Evolutionary conservation across 129 eudicot species (phyloP).

Genomic region (Centrapalus pauciflorus): DNA sequence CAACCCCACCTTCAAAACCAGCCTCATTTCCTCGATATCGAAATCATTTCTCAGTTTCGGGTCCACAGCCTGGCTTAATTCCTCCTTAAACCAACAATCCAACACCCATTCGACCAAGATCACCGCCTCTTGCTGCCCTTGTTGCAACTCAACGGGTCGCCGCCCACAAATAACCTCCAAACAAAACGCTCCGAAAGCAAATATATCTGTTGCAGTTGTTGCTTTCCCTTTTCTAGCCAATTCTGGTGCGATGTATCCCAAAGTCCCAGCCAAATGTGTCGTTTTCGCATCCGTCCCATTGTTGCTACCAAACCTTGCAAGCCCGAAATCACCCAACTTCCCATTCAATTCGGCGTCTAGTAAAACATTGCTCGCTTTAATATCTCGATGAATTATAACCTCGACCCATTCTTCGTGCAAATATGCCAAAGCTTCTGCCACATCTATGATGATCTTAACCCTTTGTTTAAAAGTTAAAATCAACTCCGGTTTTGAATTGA

Average conservation of each 20-base stretch:
- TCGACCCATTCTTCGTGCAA: constrained; percentile 46
- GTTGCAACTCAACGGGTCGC: constrained; percentile 29
- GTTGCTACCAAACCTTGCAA: constrained; percentile 32
- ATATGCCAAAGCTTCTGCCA: constrained; percentile 36
- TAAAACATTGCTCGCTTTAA: constrained; percentile 44
- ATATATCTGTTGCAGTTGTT: constrained; percentile 34
- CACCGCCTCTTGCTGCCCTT: constrained; percentile 30
- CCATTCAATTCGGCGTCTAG: constrained; percentile 34
- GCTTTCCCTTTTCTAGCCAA: constrained; percentile 42
- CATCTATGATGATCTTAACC: constrained; percentile 26
- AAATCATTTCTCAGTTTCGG: constrained; percentile 1
- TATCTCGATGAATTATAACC: constrained; percentile 39
- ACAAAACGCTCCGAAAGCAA: constrained; percentile 40
- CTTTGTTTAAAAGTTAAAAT: constrained; percentile 35
- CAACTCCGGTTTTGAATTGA: constrained; percentile 4
- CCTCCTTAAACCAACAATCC: constrained; percentile 33
- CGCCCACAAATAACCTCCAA: constrained; percentile 36
- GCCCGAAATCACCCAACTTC: constrained; percentile 42
- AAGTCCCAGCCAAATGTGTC: constrained; percentile 39
- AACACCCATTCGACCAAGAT: constrained; percentile 31
- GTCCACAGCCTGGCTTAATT: constrained; percentile 11
- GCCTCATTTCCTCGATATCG: constrained; percentile 9
- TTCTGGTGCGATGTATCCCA: constrained; percentile 45
- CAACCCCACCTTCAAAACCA: constrained; percentile 37
- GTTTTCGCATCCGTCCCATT: constrained; percentile 34